Conservation (phyloP, 805 yeast species). For the Scheffersomyces ergatensis region DNA sequence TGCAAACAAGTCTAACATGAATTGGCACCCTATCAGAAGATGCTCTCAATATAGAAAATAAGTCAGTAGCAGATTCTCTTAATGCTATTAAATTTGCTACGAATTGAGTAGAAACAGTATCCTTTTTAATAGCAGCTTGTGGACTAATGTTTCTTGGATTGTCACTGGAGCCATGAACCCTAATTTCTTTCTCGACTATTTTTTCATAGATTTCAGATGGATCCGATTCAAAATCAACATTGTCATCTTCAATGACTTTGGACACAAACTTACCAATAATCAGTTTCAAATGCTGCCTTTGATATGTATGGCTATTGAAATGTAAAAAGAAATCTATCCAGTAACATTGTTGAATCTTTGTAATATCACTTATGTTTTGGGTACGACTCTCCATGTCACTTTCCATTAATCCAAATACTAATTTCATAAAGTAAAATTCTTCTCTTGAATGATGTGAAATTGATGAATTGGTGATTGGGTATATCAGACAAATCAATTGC, state of each 20-base stretch:
- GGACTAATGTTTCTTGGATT: slow-evolving; percentile 44
- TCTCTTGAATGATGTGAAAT: slow-evolving; percentile 55
- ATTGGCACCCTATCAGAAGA: slow-evolving; percentile 36
- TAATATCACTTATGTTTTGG: slow-evolving; percentile 31
- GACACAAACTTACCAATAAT: slow-evolving; percentile 38
- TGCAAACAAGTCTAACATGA: slow-evolving; percentile 35
- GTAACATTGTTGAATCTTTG: slow-evolving; percentile 30
- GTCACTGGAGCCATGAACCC: slow-evolving; percentile 31
- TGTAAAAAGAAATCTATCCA: slow-evolving; percentile 47
- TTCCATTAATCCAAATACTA: slow-evolving; percentile 49
- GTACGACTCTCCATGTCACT: slow-evolving; percentile 33
- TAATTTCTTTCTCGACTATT: slow-evolving; percentile 37
- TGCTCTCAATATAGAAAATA: slow-evolving; percentile 51
- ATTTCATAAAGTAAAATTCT: slow-evolving; percentile 61
- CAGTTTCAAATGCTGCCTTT: slow-evolving; percentile 43
- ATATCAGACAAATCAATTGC: slow-evolving; percentile 20
- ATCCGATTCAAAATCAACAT: slow-evolving; percentile 72
- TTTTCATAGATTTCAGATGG: slow-evolving; percentile 57
- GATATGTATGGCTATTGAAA: slow-evolving; percentile 47
- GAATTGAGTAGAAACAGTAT: slow-evolving; percentile 67
- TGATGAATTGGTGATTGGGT: slow-evolving; percentile 28
- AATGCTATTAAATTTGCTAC: slow-evolving; percentile 70
- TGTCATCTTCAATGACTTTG: slow-evolving; percentile 43
- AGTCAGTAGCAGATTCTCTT: slow-evolving; percentile 66
- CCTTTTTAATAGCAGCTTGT: slow-evolving; percentile 74